Conservation (phyloP, 78 protist species). For the Dictyostelium citrinum region DNA sequence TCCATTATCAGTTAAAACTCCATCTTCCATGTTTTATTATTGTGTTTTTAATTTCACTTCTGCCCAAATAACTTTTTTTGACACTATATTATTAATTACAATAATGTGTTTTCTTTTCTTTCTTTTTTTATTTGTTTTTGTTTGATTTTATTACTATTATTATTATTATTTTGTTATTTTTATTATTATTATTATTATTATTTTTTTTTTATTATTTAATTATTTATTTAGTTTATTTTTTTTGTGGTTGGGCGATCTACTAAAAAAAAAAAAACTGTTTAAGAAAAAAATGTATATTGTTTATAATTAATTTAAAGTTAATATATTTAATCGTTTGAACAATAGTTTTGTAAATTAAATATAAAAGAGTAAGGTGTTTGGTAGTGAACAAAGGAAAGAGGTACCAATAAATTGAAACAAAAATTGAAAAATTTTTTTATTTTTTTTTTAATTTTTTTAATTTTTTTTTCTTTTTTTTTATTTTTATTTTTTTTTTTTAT, state of each 20-base stretch:
- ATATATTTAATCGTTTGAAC: not conserved
- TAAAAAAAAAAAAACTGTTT: not conserved
- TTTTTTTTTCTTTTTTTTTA: no score
- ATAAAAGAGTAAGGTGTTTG: not conserved
- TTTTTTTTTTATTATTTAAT: no score
- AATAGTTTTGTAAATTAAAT: not conserved
- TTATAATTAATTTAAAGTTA: not conserved
- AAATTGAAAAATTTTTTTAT: not conserved
- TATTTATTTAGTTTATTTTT: not conserved
- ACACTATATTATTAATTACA: not conserved
- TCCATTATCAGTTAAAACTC: slow-evolving; percentile 6
- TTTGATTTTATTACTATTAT: no score
- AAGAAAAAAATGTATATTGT: not conserved
- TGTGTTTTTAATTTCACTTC: not conserved
- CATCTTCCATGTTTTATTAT: not conserved
- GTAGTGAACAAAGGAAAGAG: not conserved
- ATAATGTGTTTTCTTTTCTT: no score
- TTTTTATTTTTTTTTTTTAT: no score
- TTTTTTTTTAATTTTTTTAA: no score
- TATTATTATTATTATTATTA: no score
- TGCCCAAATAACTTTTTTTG: not conserved
- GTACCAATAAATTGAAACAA: not conserved
- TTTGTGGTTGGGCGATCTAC: not conserved
- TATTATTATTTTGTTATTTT: not conserved
- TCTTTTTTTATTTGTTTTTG: no score